Conservation (phyloP, 2,329 filamentous ascomycete species). For the Ophiostoma sp. region DNA sequence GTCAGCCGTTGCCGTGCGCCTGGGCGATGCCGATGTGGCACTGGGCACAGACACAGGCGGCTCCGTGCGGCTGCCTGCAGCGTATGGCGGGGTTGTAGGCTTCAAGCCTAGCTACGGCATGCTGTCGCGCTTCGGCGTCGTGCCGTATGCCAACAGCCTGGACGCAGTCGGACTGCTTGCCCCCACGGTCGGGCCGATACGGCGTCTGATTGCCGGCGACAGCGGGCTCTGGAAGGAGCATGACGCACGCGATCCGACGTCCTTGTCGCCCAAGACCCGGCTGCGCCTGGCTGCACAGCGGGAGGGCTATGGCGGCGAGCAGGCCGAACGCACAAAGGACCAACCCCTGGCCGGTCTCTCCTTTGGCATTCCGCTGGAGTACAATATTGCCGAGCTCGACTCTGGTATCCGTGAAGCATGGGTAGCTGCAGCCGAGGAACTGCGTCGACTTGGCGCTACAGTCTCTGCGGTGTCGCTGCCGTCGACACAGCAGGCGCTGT, state of each 20-base stretch:
- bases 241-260: slow-evolving; percentile 72
- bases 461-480: slow-evolving; percentile 76
- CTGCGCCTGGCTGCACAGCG: slow-evolving; percentile 34
- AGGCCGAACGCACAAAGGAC: neutral
- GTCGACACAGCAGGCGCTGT: slow-evolving; percentile 75
- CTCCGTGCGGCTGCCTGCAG: slow-evolving; percentile 78
- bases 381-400: slow-evolving; percentile 79
- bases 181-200: slow-evolving; percentile 46
- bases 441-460: slow-evolving; percentile 62
- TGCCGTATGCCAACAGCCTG: slow-evolving; percentile 87
- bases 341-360: slow-evolving; percentile 35
- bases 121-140: slow-evolving; percentile 77
- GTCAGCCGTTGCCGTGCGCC: slow-evolving; percentile 77
- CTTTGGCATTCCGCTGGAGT: slow-evolving; percentile 64
- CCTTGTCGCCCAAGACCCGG: slow-evolving; percentile 54
- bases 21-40: slow-evolving; percentile 54
- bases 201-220: slow-evolving; percentile 47
- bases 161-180: slow-evolving; percentile 82
- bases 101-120: slow-evolving; percentile 92
- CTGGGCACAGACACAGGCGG: slow-evolving; percentile 93
- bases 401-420: slow-evolving; percentile 65
- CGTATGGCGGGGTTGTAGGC: slow-evolving; percentile 76
- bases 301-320: slow-evolving; percentile 16
- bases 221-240: slow-evolving; percentile 45
- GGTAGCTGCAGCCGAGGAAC: slow-evolving; percentile 52